These are phyloP conservation scores for Penicillium herquei DNA, from an alignment of 495 filamentous ascomycete species.

Conservation along the genomic window DNA sequence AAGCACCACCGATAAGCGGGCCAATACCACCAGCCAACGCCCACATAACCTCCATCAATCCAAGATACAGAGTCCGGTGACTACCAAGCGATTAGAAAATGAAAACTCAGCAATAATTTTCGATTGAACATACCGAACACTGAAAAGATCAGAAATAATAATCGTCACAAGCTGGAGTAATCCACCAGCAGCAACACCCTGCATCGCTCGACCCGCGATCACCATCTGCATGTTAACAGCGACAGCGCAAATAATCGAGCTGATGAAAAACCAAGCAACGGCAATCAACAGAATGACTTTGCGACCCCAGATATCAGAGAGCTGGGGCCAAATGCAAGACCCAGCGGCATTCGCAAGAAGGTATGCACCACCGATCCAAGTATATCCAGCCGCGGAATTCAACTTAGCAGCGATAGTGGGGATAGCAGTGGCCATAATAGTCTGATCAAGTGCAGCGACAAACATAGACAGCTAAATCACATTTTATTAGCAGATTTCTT, in stretches of 20 bases:
- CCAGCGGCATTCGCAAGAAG: constrained; percentile 54
- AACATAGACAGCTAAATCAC: constrained; percentile 37
- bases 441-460: constrained; percentile 61
- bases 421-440: constrained; percentile 61
- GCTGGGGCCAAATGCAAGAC: constrained; percentile 55
- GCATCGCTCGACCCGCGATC: constrained; percentile 54
- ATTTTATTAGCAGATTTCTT: neutral
- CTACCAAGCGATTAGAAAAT: neutral
- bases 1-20: constrained; percentile 66
- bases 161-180: constrained; percentile 54
- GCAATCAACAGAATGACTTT: constrained; percentile 51
- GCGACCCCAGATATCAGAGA: constrained; percentile 62
- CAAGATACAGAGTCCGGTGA: constrained; percentile 51
- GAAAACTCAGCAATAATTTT: no score
- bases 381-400: constrained; percentile 58
- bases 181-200: constrained; percentile 55
- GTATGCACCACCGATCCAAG: constrained; percentile 69
- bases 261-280: constrained; percentile 42
- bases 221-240: constrained; percentile 52
- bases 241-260: constrained; percentile 48
- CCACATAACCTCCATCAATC: constrained; percentile 56
- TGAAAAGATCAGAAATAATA: constrained; percentile 58
- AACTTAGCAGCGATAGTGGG: constrained; percentile 57
- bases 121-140: constrained; percentile 42
- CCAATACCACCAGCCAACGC: constrained; percentile 58